Evolutionary conservation across 192 early-diverging fungal genomes (phyloP).

Genomic region (Bifiguratus adelaidae): DNA sequence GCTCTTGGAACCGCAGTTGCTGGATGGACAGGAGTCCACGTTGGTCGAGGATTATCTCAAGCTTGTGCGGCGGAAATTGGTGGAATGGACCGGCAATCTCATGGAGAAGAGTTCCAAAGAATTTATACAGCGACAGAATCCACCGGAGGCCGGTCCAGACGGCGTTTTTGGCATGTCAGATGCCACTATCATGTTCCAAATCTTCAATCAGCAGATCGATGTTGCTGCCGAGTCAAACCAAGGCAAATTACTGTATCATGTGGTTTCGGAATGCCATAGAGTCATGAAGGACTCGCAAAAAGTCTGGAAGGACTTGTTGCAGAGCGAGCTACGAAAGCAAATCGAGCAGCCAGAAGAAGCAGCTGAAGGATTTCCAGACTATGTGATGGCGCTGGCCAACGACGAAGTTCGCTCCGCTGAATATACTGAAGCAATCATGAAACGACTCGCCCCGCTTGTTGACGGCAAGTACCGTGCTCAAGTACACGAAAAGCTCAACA

Average conservation of each 20-base stretch:
- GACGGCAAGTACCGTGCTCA: conserved; percentile 47
- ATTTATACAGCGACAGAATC: conserved; percentile 54
- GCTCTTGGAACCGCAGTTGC: conserved; percentile 75
- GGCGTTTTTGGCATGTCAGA: conserved; percentile 75
- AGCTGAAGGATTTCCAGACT: conserved; percentile 86
- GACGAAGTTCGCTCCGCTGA: conserved; percentile 88
- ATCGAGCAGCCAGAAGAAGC: conserved; percentile 62
- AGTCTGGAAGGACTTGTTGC: conserved; percentile 71
- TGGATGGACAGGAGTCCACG: conserved; percentile 89
- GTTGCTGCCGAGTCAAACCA: conserved; percentile 74
- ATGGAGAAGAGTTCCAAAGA: conserved; percentile 73
- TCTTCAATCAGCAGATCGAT: conserved; percentile 96
- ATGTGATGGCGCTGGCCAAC: conserved; percentile 92
- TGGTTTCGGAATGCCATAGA: conserved; percentile 66
- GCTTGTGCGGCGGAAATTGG: conserved; percentile 75
- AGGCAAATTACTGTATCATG: conserved; percentile 84
- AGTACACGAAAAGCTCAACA: conserved; percentile 53
- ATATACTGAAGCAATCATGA: conserved; percentile 72
- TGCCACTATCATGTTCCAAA: conserved; percentile 89
- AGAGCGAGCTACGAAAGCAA: conserved; percentile 69
- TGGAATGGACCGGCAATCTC: conserved; percentile 89
- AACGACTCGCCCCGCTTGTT: conserved; percentile 43
- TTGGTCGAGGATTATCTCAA: conserved; percentile 86
- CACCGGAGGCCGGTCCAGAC: conserved; percentile 71
- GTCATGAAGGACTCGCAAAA: conserved; percentile 77